Evolutionary conservation across 139 green algal species (phyloP), one percentile per base, ranked within the genome.

Genomic region (Chlorella sorokiniana): DNA sequence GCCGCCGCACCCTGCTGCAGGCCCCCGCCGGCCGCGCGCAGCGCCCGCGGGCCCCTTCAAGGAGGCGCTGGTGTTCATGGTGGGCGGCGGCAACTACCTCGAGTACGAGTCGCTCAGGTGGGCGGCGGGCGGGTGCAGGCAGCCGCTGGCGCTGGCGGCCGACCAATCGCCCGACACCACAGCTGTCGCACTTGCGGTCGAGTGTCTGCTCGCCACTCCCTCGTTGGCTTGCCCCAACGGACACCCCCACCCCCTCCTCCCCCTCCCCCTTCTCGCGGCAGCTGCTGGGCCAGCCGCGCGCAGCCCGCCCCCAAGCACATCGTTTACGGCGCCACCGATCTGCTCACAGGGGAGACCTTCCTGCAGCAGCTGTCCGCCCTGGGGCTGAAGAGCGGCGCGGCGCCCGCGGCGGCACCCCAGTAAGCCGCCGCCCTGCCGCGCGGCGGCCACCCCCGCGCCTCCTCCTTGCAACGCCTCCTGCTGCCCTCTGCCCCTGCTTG

Each of bases 1-100:
- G 27, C 29, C 25, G 11, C 40, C 69, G 10, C 27, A 54, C 44
- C 71, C 23, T 40, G 3, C n/a, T 37, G 42, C 83, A 90, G 76
- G 87, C 86, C 23, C 74, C 86, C 4, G 62, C 81, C 20, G 88
- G 92, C 3, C 73, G 83, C 0, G 74, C 81, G 29, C 78, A 56
- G 41, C 69, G 78, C 64, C 86, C 16, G 85, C 81, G 64, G 89
- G 88, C 14, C 87, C 93, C 29, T 95, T 93, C 85, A 87, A 88
- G 71, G 95, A 99, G 42, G 92, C 90, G 3, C 90, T 99, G 14
- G 95, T 98, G 40, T 99, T 99, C 85, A 94, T 99, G 89, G 94
- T 99, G 41, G 97, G 97, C 0, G 97, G 96, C 8, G 97, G 97
- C 11, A 98, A 97, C 91, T 99, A 98, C 86, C 69, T 95, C 23